phyloP scores from a whole-genome alignment of 768 basidiomycete genomes.

The Collybiopsis confluens region DNA sequence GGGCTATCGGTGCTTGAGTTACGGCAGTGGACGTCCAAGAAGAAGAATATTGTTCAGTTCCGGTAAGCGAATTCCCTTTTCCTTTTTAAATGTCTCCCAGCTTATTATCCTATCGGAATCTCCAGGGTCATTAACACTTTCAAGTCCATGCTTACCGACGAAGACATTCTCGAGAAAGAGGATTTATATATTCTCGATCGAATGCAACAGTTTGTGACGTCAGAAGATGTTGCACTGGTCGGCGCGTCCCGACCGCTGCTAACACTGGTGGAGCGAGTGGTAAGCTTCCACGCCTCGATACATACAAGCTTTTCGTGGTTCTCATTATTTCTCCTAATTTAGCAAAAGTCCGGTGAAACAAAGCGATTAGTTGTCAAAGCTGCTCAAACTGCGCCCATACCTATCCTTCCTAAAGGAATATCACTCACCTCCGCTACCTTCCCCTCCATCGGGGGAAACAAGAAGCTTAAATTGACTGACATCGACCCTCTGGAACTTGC shows the following conservation, averaged over 20 bases:
- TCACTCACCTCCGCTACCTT: background rate
- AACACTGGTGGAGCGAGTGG: slow-evolving; percentile 72
- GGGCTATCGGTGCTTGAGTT: slow-evolving; percentile 57
- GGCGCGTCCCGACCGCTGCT: slow-evolving; percentile 74
- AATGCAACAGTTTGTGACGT: slow-evolving; percentile 76
- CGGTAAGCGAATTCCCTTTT: slow-evolving; percentile 53
- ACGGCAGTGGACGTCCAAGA: slow-evolving; percentile 78
- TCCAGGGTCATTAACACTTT: slow-evolving; percentile 84
- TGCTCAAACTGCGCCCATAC: slow-evolving; percentile 55
- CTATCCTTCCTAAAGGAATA: slow-evolving; percentile 64
- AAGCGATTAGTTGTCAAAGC: slow-evolving; percentile 55
- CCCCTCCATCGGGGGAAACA: slow-evolving; percentile 21
- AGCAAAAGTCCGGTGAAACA: slow-evolving; percentile 52
- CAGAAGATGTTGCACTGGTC: slow-evolving; percentile 58
- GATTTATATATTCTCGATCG: slow-evolving; percentile 77
- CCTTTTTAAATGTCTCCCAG: slow-evolving; percentile 3
- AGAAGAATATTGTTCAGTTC: slow-evolving; percentile 83
- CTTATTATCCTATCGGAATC: background rate
- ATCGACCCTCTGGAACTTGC: slow-evolving; percentile 88
- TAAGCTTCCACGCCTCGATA: slow-evolving; percentile 34
- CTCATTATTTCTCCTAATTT: background rate
- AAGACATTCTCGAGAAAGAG: slow-evolving; percentile 80
- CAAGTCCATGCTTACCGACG: slow-evolving; percentile 83
- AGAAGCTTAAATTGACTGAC: slow-evolving; percentile 78
- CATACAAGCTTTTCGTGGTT: slow-evolving; percentile 1